Conservation (phyloP, 768 basidiomycete species). For the Artomyces pyxidatus region DNA sequence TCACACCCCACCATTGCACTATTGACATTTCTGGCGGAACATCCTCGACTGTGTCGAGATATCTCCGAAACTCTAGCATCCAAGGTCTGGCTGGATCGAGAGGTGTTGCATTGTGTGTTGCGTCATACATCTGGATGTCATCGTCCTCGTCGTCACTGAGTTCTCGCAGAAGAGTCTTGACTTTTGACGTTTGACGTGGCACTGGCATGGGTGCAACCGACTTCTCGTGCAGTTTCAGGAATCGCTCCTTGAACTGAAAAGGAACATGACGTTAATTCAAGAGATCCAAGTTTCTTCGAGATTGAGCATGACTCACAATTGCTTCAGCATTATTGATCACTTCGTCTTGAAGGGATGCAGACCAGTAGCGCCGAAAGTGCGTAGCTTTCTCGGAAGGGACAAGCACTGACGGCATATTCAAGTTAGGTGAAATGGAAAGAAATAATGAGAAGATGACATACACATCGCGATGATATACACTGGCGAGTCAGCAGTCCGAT, state of each 20-base stretch:
- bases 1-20: conserved; percentile 7
- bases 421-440: not conserved
- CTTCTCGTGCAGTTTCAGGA: too few relatives aligned
- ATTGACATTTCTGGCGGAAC: not conserved
- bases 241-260: not conserved
- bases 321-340: not conserved
- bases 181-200: too few relatives aligned
- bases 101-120: not conserved
- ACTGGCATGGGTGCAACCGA: too few relatives aligned
- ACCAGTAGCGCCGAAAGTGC: not conserved
- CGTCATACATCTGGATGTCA: not conserved
- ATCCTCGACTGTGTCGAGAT: conserved; percentile 5
- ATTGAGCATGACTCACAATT: not conserved
- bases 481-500: not conserved
- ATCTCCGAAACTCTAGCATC: conserved; percentile 1
- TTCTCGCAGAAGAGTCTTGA: not conserved
- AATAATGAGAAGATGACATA: not conserved
- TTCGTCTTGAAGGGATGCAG: not conserved
- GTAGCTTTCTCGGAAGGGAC: not conserved
- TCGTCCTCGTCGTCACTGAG: not conserved
- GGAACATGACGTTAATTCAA: too few relatives aligned
- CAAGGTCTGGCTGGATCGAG: not conserved
- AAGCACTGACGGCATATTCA: not conserved
- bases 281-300: too few relatives aligned
- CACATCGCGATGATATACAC: not conserved